Conservation (phyloP, 345 rosid genomes). For the Hypericum androsaemum region DNA sequence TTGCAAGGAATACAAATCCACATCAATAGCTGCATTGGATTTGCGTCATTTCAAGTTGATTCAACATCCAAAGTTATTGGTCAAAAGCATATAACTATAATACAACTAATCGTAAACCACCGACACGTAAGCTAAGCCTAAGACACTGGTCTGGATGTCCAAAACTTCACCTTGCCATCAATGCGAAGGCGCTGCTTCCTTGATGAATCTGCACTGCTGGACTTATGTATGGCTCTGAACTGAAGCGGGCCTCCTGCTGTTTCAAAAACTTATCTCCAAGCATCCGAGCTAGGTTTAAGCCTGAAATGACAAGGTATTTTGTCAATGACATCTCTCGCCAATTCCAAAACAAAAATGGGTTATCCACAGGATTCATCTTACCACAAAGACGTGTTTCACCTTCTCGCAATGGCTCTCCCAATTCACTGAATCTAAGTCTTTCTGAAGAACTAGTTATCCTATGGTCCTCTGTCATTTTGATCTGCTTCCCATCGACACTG, state of each 20-base stretch:
- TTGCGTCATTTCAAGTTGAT: too few relatives aligned
- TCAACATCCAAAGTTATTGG: too few relatives aligned
- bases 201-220: constrained; percentile 49
- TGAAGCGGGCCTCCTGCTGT: constrained; percentile 77
- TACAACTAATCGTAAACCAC: too few relatives aligned
- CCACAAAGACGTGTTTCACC: constrained; percentile 75
- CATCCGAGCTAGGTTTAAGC: constrained; percentile 88
- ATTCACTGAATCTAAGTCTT: constrained; percentile 48
- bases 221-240: constrained; percentile 81
- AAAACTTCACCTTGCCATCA: constrained; percentile 67
- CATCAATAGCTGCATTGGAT: too few relatives aligned
- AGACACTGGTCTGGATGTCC: too few relatives aligned
- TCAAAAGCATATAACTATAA: too few relatives aligned
- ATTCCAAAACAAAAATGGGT: not conserved
- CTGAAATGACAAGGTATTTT: constrained; percentile 24
- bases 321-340: not conserved
- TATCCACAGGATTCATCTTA: constrained; percentile 12
- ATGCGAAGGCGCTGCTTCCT: constrained; percentile 47
- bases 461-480: constrained; percentile 91
- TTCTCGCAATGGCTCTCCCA: constrained; percentile 67
- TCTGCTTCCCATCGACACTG: constrained; percentile 66
- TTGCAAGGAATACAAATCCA: not conserved
- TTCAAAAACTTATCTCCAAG: constrained; percentile 95
- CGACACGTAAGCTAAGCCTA: too few relatives aligned
- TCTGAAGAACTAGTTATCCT: constrained; percentile 62